Evolutionary conservation across 2,329 filamentous ascomycete genomes (phyloP).

Genomic region (Chrysosporium queenslandicum): DNA sequence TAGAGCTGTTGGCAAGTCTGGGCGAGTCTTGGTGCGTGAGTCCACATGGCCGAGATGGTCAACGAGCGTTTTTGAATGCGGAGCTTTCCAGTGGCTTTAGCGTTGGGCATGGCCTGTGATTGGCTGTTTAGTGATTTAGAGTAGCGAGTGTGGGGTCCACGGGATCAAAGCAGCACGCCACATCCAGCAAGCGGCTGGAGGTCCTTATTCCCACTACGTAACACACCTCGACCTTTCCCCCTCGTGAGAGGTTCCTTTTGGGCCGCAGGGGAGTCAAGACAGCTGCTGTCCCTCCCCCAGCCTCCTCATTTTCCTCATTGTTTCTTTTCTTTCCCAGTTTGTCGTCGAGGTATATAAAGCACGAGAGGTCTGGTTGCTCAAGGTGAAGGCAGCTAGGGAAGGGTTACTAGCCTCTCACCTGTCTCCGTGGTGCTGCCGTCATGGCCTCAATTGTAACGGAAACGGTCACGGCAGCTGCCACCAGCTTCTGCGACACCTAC

Average conservation of each 20-base stretch:
- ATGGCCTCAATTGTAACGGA: conserved; percentile 12
- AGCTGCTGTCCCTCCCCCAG: too few relatives aligned
- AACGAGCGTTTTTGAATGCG: not conserved
- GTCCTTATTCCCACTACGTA: not conserved
- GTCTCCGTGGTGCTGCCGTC: not conserved
- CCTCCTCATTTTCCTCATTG: not conserved
- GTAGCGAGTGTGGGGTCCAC: not conserved
- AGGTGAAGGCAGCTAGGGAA: not conserved
- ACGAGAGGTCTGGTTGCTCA: not conserved
- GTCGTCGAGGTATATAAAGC: not conserved
- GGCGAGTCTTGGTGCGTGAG: too few relatives aligned
- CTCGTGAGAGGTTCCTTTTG: not conserved
- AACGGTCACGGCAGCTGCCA: conserved; percentile 8
- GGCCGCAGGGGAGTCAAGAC: not conserved
- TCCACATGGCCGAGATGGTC: not conserved
- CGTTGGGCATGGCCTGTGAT: not conserved
- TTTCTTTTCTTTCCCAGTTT: not conserved
- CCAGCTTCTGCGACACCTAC: conserved; percentile 22
- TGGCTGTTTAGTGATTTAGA: not conserved
- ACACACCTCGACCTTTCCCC: not conserved
- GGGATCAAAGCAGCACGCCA: conserved; percentile 1
- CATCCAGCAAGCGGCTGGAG: not conserved
- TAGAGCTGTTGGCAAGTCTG: too few relatives aligned
- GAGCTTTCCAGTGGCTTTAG: not conserved
- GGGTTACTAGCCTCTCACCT: not conserved